A percentile compares a stretch with the other conserved stretches of the same genome.
These are phyloP conservation scores for Dactylonectria macrodidyma DNA, from an alignment of 2,329 filamentous ascomycete species.

Conservation along the genomic window DNA sequence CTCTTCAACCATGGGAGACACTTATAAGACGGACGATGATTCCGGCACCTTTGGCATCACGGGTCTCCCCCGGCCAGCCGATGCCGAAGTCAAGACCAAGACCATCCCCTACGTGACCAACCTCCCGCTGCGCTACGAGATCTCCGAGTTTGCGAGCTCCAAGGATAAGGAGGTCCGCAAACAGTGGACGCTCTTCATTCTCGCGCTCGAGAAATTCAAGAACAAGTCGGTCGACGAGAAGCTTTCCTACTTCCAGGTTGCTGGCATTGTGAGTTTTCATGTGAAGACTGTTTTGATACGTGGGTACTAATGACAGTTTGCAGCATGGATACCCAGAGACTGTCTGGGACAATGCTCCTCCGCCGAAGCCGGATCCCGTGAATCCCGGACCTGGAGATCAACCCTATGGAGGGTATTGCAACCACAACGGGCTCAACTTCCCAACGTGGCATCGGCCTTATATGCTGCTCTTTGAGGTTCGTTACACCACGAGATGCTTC, in stretches of 20 bases:
- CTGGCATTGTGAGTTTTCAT: slow-evolving; percentile 22
- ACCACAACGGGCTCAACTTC: slow-evolving; percentile 33
- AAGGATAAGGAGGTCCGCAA: not conserved
- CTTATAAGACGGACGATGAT: no score
- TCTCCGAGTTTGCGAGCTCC: slow-evolving; percentile 1
- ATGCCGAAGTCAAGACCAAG: slow-evolving; percentile 10
- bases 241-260: slow-evolving; percentile 33
- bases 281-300: not conserved
- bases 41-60: slow-evolving; percentile 13
- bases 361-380: not conserved
- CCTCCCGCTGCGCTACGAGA: slow-evolving; percentile 13
- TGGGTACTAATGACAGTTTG: not conserved
- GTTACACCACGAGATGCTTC: no score
- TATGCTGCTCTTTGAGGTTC: slow-evolving; percentile 34
- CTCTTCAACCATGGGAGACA: not conserved
- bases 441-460: slow-evolving; percentile 33
- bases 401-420: slow-evolving; percentile 29
- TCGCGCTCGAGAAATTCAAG: slow-evolving; percentile 27
- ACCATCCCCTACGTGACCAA: slow-evolving; percentile 18
- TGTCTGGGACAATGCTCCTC: slow-evolving; percentile 17
- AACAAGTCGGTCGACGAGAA: slow-evolving; percentile 18
- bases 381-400: not conserved
- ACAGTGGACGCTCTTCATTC: slow-evolving; percentile 30
- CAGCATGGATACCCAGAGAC: slow-evolving; percentile 32
- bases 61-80: slow-evolving; percentile 10